Evolutionary conservation across 805 yeast species (phyloP), one percentile per base, ranked within the genome.

Genomic region (Spathaspora gorwiae): DNA sequence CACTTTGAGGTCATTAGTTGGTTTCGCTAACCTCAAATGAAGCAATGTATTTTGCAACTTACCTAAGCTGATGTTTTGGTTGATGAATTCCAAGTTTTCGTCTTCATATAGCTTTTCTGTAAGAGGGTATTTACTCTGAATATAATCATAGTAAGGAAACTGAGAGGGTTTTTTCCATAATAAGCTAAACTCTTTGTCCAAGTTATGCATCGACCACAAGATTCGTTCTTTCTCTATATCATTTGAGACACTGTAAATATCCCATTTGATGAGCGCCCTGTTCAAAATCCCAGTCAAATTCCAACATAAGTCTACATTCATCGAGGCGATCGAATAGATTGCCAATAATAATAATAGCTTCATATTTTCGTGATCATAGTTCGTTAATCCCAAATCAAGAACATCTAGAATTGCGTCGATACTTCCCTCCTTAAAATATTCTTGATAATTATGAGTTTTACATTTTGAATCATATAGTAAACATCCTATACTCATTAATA

Each of bases 401-500:
- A 65, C 56, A 37, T 68, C 72, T 7, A 66, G 53, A n/a, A 68
- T 61, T 1, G 65, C 54, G 44, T 60, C 65, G 13, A 71, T 58
- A 35, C 52, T 54, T 27, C 57, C 55, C 39, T 63, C 69, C 42
- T 59, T 64, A 52, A 72, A 72, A 44, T 51, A 60, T 12, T 54
- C 50, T 5, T 49, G 44, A 52, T 65, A 71, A 35, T 55, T 49
- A 10, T 46, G 43, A 7, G 51, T 45, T 14, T 56, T 48, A 40
- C 49, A 50, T 37, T 60, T 52, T 13, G 64, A 52, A 48, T 69
- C 75, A 46, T 61, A 57, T 6, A 70, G 52, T 35, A 68, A 52
- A 47, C 74, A 66, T 8, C 75, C 75, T 24, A 68, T 65, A 44
- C 70, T 60, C 60, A 71, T 52, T 34, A 70, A 53, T 43, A 71